A percentile compares a stretch with the other conserved stretches of the same genome.
These are phyloP conservation scores for Punica granatum DNA, from an alignment of 345 rosid species.

Conservation along the genomic window DNA sequence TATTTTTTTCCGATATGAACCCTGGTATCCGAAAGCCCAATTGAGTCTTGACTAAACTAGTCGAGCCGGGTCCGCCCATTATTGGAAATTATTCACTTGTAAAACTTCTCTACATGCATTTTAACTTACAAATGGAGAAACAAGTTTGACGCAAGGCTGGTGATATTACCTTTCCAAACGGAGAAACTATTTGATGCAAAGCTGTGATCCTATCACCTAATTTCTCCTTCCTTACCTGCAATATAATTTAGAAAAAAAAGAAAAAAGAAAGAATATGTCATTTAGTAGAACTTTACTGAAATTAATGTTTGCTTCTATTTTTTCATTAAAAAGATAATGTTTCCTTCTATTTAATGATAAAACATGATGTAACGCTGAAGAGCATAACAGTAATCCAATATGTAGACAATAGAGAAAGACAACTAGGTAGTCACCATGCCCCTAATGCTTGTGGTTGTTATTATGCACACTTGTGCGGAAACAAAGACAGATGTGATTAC, in stretches of 20 bases:
- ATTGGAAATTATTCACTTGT: too few species aligned
- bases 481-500: conserved; percentile 8
- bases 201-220: conserved; percentile 81
- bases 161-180: conserved; percentile 74
- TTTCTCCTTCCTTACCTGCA: conserved; percentile 86
- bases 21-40: too few species aligned
- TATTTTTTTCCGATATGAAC: too few species aligned
- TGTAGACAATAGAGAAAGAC: conserved; percentile 80
- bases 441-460: conserved; percentile 32
- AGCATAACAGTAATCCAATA: conserved; percentile 41
- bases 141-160: too few species aligned
- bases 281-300: background rate
- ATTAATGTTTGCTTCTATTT: too few species aligned
- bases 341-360: background rate
- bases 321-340: too few species aligned
- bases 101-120: too few species aligned
- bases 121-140: too few species aligned
- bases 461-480: conserved; percentile 31
- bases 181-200: conserved; percentile 96
- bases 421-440: conserved; percentile 19
- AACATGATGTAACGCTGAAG: conserved; percentile 18
- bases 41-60: too few species aligned
- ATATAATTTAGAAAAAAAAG: conserved; percentile 1
- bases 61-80: too few species aligned
- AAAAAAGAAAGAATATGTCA: background rate